Conservation (phyloP, 768 basidiomycete species). For the Trametes maxima region DNA sequence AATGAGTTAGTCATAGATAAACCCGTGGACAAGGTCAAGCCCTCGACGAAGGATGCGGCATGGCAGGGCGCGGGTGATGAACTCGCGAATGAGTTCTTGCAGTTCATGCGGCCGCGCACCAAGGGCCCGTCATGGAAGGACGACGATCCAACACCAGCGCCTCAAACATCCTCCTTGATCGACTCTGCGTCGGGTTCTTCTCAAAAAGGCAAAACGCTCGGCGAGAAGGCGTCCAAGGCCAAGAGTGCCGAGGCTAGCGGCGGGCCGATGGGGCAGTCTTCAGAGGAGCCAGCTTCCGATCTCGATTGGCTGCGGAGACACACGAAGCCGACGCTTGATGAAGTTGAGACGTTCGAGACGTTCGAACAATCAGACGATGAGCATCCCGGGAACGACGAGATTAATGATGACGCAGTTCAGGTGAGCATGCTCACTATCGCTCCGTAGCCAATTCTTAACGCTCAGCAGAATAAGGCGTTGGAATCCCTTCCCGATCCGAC, state of each 20-base stretch:
- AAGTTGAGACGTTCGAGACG: slow-evolving; percentile 38
- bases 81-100: slow-evolving; percentile 64
- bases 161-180: slow-evolving; percentile 3
- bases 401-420: not conserved
- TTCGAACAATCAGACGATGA: slow-evolving; percentile 70
- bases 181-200: slow-evolving; percentile 2
- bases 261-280: slow-evolving; percentile 27
- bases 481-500: slow-evolving; percentile 24
- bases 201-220: slow-evolving; percentile 29
- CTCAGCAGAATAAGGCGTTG: not conserved
- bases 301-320: slow-evolving; percentile 74
- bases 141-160: slow-evolving; percentile 32
- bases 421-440: not conserved
- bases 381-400: slow-evolving; percentile 15
- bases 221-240: not conserved
- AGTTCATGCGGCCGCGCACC: slow-evolving; percentile 68
- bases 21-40: not conserved
- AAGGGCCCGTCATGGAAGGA: slow-evolving; percentile 71
- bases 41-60: not conserved
- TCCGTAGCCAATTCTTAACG: not conserved
- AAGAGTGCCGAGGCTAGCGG: not conserved
- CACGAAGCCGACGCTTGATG: slow-evolving; percentile 49
- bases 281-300: slow-evolving; percentile 53
- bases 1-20: slow-evolving; percentile 29
- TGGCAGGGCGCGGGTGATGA: not conserved